Base-by-base conservation (phyloP, 495 filamentous ascomycete genomes). In the Lophiotrema nucula region DNA sequence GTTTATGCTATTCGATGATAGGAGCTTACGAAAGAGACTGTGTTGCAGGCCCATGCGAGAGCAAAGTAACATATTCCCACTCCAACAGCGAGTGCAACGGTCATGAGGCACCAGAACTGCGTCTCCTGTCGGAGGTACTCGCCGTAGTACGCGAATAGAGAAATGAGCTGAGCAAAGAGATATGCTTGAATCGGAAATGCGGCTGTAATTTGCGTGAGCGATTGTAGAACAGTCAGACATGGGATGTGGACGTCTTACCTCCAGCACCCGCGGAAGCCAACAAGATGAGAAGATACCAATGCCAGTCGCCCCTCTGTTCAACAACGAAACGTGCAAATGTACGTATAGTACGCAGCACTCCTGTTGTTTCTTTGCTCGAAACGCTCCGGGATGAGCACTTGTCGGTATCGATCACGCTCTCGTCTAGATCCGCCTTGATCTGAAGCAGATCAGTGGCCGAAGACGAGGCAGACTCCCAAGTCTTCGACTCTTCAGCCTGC, bases 251-350 rank as follows among this genome's bases (percentile, higher is more conserved):
- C 90, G 70, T 97, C 93, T 22, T 45, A 58, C 55, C 24, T 13
- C 19, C 55, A 13, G 55, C 55, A 24, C 46, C 55, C 11, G 28
- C 37, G 15, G 46, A 31, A n/a, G 13, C 27, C 18, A 56, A 21
- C 4, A 56, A n/a, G 15, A 56, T 47, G 19, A 56, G n/a, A 1
- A 48, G n/a, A 22, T 56, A 56, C 22, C 53, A 21, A 13, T 18
- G n/a, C 53, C 53, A 47, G 28, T 56, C 28, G 5, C 44, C 22
- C 15, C 31, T 47, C 18, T 56, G 53, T 22, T 56, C 53, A 4
- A 13, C 22, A 8, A 56, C 4, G 12, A 56, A 27, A n/a, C 25
- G 24, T 65, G 96, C 92, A n/a, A 97, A 82, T 3, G 96, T 74
- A 0, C 97, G 77, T 65, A 97, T 89, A n/a, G 92, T 35, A 15